Evolutionary conservation across 805 yeast species (phyloP), one percentile per base, ranked within the genome.

Genomic region (Kazachstania psychrophila): DNA sequence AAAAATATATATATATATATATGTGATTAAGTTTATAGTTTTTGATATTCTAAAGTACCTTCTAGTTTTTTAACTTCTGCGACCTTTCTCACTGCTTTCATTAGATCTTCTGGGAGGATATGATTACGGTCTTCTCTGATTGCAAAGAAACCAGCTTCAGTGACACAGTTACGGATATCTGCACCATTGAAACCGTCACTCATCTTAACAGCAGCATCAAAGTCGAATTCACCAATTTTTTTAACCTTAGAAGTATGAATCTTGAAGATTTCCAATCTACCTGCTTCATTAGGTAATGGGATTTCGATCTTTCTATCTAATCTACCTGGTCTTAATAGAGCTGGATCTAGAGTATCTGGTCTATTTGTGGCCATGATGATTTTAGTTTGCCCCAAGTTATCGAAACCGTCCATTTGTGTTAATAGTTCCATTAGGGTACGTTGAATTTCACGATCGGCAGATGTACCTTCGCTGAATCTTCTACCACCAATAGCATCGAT

Each of bases 151-250:
- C 98, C 98, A 19, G 96, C 96, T 66, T 89, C 98, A n/a, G 98
- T 89, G 23, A 88, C 73, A 41, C 92, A 95, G 59, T 89, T 89
- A 62, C 98, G 78, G 51, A 89, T 80, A 71, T 89, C 98, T 5
- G 97, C 97, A 68, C 98, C 98, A 63, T 89, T 89, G 66, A 92
- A 92, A 2, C 97, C 97, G 64, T 89, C 98, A 61, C 94, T 82
- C 97, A 92, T 92, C 67, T 92, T 92, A 27, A 89, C 97, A 24
- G 86, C 82, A 12, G 96, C 94, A 65, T 92, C 97, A 52, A 85
- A 87, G 66, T 92, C 98, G 61, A 92, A 83, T 49, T 92, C 97
- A 45, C 98, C 98, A 45, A 78, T 81, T 58, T 89, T 89, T 41
- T 81, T 72, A 29, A 89, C 92, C 40, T 79, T 75, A 14, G 85